These are phyloP conservation scores for Tilletia setariae DNA, from an alignment of 1,284 basidiomycete species.

Conservation along the genomic window DNA sequence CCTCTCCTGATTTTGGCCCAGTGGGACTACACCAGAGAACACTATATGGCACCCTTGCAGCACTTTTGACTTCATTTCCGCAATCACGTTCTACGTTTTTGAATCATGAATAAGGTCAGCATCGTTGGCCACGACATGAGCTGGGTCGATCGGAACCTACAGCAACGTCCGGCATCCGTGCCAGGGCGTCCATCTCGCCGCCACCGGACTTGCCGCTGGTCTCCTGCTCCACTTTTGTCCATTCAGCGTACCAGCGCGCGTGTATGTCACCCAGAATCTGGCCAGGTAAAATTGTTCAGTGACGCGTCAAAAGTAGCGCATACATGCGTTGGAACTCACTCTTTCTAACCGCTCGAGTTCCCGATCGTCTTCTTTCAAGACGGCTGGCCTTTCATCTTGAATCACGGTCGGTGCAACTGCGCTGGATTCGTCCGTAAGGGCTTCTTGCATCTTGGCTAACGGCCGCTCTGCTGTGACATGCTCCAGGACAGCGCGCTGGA, in stretches of 20 bases:
- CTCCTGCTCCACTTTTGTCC: constrained; percentile 22
- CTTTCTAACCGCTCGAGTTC: constrained; percentile 74
- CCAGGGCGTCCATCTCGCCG: constrained; percentile 5
- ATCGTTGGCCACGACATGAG: neutral
- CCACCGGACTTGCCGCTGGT: neutral
- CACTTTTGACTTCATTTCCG: constrained; percentile 70
- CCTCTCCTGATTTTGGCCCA: constrained; percentile 71
- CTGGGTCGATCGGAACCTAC: neutral
- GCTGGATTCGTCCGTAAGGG: constrained; percentile 60
- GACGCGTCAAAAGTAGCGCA: no score
- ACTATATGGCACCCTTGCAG: constrained; percentile 74
- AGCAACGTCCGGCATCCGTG: constrained; percentile 12
- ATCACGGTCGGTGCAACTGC: constrained; percentile 30
- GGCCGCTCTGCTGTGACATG: constrained; percentile 81
- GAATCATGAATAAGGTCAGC: neutral
- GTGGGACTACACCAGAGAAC: constrained; percentile 90
- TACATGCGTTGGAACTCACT: constrained; percentile 63
- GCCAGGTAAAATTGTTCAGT: no score
- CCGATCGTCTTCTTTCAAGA: constrained; percentile 81
- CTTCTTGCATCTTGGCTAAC: constrained; percentile 78
- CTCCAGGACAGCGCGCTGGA: constrained; percentile 61
- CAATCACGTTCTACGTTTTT: constrained; percentile 67
- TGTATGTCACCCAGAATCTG: constrained; percentile 78
- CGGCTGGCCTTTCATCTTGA: constrained; percentile 56
- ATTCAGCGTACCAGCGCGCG: constrained; percentile 64